phyloP scores from a whole-genome alignment of 176 grass and related monocot species.

The Lolium multiflorum region DNA sequence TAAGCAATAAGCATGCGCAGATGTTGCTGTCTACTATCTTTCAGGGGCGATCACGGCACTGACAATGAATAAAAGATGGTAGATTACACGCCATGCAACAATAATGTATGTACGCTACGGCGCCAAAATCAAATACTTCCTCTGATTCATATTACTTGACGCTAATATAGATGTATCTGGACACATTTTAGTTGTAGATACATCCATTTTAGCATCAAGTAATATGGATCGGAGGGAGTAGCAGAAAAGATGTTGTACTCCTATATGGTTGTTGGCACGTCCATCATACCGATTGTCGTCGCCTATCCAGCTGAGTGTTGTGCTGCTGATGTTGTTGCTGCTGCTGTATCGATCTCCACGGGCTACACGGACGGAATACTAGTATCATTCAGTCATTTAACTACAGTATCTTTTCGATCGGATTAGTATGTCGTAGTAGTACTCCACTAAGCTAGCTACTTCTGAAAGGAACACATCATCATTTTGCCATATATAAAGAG shows the following conservation, averaged over 20 bases:
- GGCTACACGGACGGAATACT: background rate
- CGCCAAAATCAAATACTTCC: background rate
- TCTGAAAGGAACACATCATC: background rate
- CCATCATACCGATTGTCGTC: no score
- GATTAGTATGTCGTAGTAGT: background rate
- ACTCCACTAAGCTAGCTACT: background rate
- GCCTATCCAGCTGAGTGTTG: background rate
- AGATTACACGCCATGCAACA: slow-evolving; percentile 39
- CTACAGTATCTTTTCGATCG: background rate
- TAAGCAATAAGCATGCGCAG: slow-evolving; percentile 1
- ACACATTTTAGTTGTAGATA: no score
- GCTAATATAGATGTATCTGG: no score
- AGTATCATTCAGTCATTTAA: background rate
- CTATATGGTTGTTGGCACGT: background rate
- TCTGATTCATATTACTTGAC: no score
- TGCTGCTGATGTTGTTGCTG: background rate
- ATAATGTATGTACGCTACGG: background rate
- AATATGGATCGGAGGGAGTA: no score
- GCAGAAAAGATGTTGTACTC: background rate
- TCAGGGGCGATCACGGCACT: background rate
- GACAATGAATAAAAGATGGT: background rate
- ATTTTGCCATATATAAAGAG: background rate
- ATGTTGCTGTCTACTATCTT: background rate
- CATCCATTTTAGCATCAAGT: no score
- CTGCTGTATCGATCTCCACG: background rate